Percentiles rank a stretch among this genome's conserved stretches.
Evolutionary conservation across 2,329 filamentous ascomycete genomes (phyloP).

Genomic region (Verruconis gallopava): DNA sequence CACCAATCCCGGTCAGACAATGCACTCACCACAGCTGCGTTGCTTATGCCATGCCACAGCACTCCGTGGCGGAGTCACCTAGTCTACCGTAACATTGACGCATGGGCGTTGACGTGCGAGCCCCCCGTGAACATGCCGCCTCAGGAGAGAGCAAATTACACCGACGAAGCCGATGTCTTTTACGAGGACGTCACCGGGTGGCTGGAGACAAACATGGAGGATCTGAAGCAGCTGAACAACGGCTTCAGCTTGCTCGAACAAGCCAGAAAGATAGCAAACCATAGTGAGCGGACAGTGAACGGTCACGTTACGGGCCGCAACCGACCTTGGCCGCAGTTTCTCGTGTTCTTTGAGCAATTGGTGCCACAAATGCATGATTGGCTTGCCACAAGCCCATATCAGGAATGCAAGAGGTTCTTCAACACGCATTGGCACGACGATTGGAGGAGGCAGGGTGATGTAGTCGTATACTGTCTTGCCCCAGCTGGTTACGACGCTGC

Average conservation of each 20-base stretch:
- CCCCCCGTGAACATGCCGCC: constrained; percentile 62
- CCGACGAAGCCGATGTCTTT: constrained; percentile 86
- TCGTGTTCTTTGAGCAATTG: constrained; percentile 45
- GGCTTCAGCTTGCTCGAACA: not conserved
- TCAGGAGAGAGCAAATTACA: constrained; percentile 52
- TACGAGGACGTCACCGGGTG: constrained; percentile 47
- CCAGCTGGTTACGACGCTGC: too few relatives aligned
- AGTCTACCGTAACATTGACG: constrained; percentile 58
- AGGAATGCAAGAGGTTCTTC: constrained; percentile 45
- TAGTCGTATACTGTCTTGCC: constrained; percentile 44
- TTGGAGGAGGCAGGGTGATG: constrained; percentile 45
- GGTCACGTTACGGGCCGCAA: constrained; percentile 11
- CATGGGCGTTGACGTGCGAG: constrained; percentile 81
- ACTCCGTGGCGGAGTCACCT: constrained; percentile 91
- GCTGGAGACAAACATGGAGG: constrained; percentile 28
- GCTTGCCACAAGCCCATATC: constrained; percentile 36
- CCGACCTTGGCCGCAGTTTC: constrained; percentile 30
- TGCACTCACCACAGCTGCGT: constrained; percentile 45
- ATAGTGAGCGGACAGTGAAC: constrained; percentile 5
- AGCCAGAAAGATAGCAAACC: not conserved
- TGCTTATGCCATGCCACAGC: constrained; percentile 91
- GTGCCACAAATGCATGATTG: constrained; percentile 34
- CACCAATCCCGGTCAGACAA: constrained; percentile 33
- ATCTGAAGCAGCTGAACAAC: constrained; percentile 12
- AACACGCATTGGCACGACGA: constrained; percentile 54